Evolutionary conservation across 495 filamentous ascomycete species (phyloP).

Genomic region (Aspergillus asperescens): DNA sequence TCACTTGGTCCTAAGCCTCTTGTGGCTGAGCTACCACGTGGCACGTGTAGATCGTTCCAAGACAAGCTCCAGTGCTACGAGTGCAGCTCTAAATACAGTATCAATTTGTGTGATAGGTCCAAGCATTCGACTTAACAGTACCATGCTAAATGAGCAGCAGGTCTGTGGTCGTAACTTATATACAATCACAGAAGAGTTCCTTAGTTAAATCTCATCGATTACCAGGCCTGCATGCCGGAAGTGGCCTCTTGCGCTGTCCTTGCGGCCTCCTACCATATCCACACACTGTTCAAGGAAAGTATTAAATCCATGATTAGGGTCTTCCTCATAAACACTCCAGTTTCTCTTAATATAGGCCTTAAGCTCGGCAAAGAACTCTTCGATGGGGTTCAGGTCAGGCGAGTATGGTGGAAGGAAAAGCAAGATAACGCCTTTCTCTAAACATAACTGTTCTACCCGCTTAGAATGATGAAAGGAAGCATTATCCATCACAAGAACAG

Average conservation of each 20-base stretch:
- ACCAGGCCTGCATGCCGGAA: slow-evolving; percentile 23
- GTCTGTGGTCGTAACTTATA: too few species aligned
- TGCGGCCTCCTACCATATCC: slow-evolving; percentile 18
- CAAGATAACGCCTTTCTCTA: slow-evolving; percentile 32
- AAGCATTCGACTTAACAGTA: too few species aligned
- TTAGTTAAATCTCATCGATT: too few species aligned
- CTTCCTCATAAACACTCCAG: slow-evolving; percentile 20
- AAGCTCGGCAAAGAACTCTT: slow-evolving; percentile 27
- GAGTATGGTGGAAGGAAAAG: slow-evolving; percentile 26
- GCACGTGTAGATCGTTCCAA: too few species aligned
- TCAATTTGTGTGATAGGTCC: too few species aligned
- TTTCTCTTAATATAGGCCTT: slow-evolving; percentile 21
- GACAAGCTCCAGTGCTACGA: too few species aligned
- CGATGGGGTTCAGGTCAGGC: slow-evolving; percentile 29
- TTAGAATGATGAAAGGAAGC: slow-evolving; percentile 35
- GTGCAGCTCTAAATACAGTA: too few species aligned
- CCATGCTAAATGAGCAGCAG: too few species aligned
- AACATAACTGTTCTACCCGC: slow-evolving; percentile 30
- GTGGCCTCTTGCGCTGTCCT: slow-evolving; percentile 21
- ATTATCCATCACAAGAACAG: slow-evolving; percentile 45
- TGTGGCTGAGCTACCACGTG: too few species aligned
- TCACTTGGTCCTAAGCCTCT: too few species aligned
- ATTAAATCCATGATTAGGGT: slow-evolving; percentile 32
- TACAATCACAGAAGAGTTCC: too few species aligned
- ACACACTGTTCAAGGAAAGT: slow-evolving; percentile 26